Conservation (phyloP, 306 rosid genomes). For the Rosa rugosa region DNA sequence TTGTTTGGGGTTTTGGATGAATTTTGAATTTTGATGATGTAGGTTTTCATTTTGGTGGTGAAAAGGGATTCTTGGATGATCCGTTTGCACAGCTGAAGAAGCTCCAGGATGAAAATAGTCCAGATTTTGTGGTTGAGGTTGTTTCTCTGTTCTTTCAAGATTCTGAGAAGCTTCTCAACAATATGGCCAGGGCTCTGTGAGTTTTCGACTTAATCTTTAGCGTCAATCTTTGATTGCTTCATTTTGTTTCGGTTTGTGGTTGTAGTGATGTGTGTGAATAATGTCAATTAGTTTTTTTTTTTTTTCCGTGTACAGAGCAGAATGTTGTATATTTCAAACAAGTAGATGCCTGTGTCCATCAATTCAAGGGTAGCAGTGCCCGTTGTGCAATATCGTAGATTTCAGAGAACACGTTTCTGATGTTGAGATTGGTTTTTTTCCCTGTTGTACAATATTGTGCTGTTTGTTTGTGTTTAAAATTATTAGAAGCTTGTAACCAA, state of each 20-base stretch:
- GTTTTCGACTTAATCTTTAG: conserved; percentile 3
- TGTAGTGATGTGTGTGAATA: conserved; percentile 1
- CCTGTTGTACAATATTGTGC: too few relatives aligned
- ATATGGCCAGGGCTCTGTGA: conserved; percentile 58
- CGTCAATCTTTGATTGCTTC: not conserved
- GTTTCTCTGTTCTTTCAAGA: conserved; percentile 68
- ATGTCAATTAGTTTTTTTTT: conserved; percentile 3
- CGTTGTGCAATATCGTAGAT: too few relatives aligned
- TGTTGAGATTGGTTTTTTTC: too few relatives aligned
- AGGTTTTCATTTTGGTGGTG: conserved; percentile 14
- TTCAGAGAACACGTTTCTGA: too few relatives aligned
- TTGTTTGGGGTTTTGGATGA: not conserved
- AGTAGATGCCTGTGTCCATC: conserved; percentile 74
- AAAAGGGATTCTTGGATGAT: conserved; percentile 69
- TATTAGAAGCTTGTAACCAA: too few relatives aligned
- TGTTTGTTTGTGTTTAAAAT: too few relatives aligned
- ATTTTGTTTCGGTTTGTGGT: not conserved
- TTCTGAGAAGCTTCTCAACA: conserved; percentile 59
- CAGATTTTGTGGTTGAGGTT: conserved; percentile 75
- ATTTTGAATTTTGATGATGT: not conserved
- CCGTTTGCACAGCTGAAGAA: conserved; percentile 70
- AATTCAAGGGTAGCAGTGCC: conserved; percentile 77
- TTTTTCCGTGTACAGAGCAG: conserved; percentile 43
- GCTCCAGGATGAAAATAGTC: conserved; percentile 70
- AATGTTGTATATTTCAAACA: conserved; percentile 60